Conservation (phyloP, 2,329 filamentous ascomycete species). For the Epichloe festucae region DNA sequence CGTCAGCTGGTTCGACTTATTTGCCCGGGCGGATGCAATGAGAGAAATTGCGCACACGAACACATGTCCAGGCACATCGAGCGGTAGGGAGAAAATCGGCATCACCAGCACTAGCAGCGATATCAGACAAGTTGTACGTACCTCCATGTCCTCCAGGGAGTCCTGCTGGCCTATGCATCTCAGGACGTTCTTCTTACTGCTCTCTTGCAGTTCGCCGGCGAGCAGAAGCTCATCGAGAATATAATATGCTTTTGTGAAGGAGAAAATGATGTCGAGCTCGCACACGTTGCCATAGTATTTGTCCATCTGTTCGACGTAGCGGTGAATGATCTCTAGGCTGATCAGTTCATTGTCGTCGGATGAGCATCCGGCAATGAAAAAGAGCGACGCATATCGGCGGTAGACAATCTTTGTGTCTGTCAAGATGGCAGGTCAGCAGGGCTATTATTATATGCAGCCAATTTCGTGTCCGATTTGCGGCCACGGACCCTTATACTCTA, state of each 20-base stretch:
- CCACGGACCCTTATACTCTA: slow-evolving; percentile 85
- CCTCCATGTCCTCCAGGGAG: slow-evolving; percentile 97
- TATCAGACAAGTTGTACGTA: slow-evolving; percentile 38
- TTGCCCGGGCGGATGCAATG: slow-evolving; percentile 7
- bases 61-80: neutral
- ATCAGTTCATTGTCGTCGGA: slow-evolving; percentile 98
- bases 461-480: neutral
- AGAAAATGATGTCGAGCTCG: slow-evolving; percentile 99
- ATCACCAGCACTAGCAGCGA: slow-evolving; percentile 6
- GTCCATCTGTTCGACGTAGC: slow-evolving; percentile 99
- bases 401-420: slow-evolving; percentile 97
- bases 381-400: slow-evolving; percentile 93
- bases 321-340: slow-evolving; percentile 95
- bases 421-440: neutral
- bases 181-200: slow-evolving; percentile 97
- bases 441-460: neutral
- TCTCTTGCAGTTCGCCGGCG: slow-evolving; percentile 95
- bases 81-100: neutral
- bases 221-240: slow-evolving; percentile 93
- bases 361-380: slow-evolving; percentile 96
- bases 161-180: slow-evolving; percentile 95
- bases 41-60: neutral
- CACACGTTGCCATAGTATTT: slow-evolving; percentile 99
- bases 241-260: slow-evolving; percentile 99
- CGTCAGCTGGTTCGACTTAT: slow-evolving; percentile 15